Evolutionary conservation across 1,284 basidiomycete genomes (phyloP).

Genomic region (Exobasidium cylindrosporum): DNA sequence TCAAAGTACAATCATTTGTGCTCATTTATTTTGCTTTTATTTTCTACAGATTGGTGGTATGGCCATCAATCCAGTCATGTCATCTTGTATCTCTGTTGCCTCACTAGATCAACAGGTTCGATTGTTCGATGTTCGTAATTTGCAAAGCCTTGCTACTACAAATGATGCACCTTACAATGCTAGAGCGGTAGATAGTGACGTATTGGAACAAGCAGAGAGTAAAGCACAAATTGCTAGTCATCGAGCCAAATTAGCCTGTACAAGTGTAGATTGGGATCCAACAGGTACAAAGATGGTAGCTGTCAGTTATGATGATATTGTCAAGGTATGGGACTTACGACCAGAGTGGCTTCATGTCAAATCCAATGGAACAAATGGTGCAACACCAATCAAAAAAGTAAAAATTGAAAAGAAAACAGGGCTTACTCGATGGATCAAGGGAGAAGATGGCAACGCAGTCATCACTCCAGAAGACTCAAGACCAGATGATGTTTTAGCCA

Average conservation of each 20-base stretch:
- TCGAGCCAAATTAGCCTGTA: conserved; percentile 42
- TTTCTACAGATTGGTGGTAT: conserved; percentile 37
- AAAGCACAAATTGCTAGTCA: conserved; percentile 29
- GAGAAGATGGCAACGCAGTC: conserved; percentile 20
- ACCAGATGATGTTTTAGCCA: conserved; percentile 29
- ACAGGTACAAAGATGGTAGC: conserved; percentile 41
- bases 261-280: conserved; percentile 47
- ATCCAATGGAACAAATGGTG: too few relatives aligned
- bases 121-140: conserved; percentile 47
- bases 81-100: conserved; percentile 47
- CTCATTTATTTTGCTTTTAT: not conserved
- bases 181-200: conserved; percentile 33
- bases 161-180: conserved; percentile 32
- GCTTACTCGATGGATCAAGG: conserved; percentile 16
- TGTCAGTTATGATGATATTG: conserved; percentile 48
- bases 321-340: conserved; percentile 33
- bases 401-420: not conserved
- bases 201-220: conserved; percentile 16
- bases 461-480: conserved; percentile 16
- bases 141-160: conserved; percentile 26
- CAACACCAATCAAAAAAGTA: not conserved
- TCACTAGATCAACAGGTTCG: conserved; percentile 48
- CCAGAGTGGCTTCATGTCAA: conserved; percentile 12
- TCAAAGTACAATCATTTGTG: too few relatives aligned
- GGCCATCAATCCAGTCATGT: conserved; percentile 37